Evolutionary conservation across 2,329 filamentous ascomycete species (phyloP).

Genomic region (Colletotrichum liriopes): DNA sequence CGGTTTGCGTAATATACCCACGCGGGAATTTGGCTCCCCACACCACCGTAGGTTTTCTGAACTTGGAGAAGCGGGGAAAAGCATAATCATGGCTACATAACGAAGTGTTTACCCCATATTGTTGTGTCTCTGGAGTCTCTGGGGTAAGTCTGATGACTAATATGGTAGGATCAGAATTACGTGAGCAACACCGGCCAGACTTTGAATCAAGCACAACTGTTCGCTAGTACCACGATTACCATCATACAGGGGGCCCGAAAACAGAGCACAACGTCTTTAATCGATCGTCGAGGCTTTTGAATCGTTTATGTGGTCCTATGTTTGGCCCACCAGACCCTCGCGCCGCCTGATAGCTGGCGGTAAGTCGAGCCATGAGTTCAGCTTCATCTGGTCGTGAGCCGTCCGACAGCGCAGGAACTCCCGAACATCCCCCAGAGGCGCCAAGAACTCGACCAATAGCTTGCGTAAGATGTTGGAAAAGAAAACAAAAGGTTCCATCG

Average conservation of each 20-base stretch:
- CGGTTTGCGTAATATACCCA: no score
- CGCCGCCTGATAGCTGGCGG: background rate
- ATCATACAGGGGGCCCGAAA: background rate
- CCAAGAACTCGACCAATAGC: constrained; percentile 23
- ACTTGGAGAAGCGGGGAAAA: background rate
- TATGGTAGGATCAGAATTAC: no score
- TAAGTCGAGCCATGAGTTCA: constrained; percentile 6
- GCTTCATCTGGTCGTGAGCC: constrained; percentile 6
- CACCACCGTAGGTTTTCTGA: no score
- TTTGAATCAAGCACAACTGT: background rate
- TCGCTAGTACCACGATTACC: background rate
- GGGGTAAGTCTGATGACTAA: background rate
- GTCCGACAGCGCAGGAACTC: background rate
- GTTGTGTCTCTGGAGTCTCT: background rate
- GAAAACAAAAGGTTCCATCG: constrained; percentile 32
- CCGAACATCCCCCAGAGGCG: background rate
- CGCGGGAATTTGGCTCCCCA: no score
- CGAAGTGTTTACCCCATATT: background rate
- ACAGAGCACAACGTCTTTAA: background rate
- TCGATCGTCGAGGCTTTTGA: no score
- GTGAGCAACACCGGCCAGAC: background rate
- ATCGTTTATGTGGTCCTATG: background rate
- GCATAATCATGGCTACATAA: no score
- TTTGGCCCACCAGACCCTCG: background rate
- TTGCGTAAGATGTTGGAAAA: constrained; percentile 36